Base-by-base conservation (phyloP, 2,329 filamentous ascomycete species). In the Colletotrichum musicola region DNA sequence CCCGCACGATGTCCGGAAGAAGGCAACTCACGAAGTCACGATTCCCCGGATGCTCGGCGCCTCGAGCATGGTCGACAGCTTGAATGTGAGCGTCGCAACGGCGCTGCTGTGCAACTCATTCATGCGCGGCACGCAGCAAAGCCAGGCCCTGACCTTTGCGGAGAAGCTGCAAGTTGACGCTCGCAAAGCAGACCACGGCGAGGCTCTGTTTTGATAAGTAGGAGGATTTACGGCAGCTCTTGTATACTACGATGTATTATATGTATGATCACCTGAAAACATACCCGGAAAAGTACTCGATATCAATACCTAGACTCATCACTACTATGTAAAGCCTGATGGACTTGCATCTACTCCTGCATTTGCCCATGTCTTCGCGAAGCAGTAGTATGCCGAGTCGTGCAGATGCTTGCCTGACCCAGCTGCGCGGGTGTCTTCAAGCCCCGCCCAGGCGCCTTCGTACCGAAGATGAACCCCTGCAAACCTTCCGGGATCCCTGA, bases 11-110 rank as follows among this genome's bases (percentile, higher is more conserved):
- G 80, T 96, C 69, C 88, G 88, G 72, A 88, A 86, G 49, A 85
- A 88, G 65, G 91, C 93, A 0, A 89, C 97, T 72, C 84, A 83
- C 35, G 84, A 90, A 72, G 74, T 91, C 4, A 88, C 90, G 6
- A 93, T 99, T 62, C 86, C 85, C 72, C 87, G 78, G 78, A 86
- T 78, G 72, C 85, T 79, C 49, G 22, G 22, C 22, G 81, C 76
- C 71, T 83, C 74, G 77, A 86, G 75, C 77, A 89, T 72, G 77
- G 89, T 99, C 3, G 95, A 98, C 79, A 97, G 94, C 78, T 81
- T 99, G 77, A 98, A 99, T 77, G 96, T 98, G 46, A 94, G 93
- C 76, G 95, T 97, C 20, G 95, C 96, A 1, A 89, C 93, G 6
- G 94, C 89, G 1, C 82, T 98, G 56, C 81, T 98, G 58, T 91